phyloP scores from a whole-genome alignment of 2,329 filamentous ascomycete species.

The Apiospora rasikravindrae region DNA sequence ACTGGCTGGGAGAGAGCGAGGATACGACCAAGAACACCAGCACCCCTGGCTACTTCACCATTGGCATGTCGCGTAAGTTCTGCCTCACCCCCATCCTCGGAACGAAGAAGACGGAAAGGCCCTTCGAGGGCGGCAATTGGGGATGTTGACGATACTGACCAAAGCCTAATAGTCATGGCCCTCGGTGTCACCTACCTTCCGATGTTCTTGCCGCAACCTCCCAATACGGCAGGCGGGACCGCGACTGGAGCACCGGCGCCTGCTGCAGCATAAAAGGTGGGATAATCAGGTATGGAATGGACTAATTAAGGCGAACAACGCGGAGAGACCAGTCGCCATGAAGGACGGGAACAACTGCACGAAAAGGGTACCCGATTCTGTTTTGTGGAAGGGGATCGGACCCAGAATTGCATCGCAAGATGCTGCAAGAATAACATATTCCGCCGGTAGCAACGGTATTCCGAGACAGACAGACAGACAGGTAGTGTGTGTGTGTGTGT shows the following conservation, averaged over 20 bases:
- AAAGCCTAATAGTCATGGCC: conserved; percentile 57
- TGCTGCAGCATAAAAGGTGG: conserved; percentile 26
- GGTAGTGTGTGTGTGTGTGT: not conserved
- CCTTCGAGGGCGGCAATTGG: not conserved
- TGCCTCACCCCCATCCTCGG: not conserved
- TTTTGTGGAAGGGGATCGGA: not conserved
- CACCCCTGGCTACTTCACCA: conserved; percentile 74
- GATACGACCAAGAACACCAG: conserved; percentile 66
- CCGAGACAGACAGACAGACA: not conserved
- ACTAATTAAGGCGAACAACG: too few species aligned
- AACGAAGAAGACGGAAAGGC: not conserved
- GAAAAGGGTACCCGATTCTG: not conserved
- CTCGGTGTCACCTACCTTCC: conserved; percentile 59
- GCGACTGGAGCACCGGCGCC: conserved; percentile 41
- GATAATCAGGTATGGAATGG: not conserved
- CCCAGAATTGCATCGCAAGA: not conserved
- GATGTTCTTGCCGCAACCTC: conserved; percentile 53
- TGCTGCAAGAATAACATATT: not conserved
- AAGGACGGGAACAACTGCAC: not conserved
- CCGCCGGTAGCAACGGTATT: too few species aligned
- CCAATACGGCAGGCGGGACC: conserved; percentile 35
- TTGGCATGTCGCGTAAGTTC: conserved; percentile 77
- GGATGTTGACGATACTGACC: conserved; percentile 5
- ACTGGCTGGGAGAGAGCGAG: conserved; percentile 77
- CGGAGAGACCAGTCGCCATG: not conserved